Evolutionary conservation across 345 rosid species (phyloP), one percentile per base, ranked within the genome.

Genomic region (Salix koriyanagi): DNA sequence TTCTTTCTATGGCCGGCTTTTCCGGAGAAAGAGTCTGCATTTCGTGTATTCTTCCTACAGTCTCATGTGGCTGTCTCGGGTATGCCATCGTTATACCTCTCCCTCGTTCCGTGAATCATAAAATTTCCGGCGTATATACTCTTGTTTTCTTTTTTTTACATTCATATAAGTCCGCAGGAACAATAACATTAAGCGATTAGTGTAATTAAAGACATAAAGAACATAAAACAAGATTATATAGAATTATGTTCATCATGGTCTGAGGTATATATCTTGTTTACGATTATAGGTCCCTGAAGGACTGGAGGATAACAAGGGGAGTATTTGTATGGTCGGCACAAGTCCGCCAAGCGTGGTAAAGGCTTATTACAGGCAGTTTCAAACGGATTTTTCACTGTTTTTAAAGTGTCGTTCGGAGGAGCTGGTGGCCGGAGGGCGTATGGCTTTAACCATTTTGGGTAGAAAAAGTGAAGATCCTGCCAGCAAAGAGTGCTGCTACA

Each of bases 11-110:
- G 25, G 25, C 25, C 25, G 25, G 25, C 25, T 25, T 25, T 25
- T 25, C 25, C 25, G 25, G 25, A 25, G 25, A 25, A 25, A 25
- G 25, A 25, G 25, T 25, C 25, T 25, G 25, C 25, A 25, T 25
- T 25, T 25, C 25, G 25, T 25, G 25, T 25, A 25, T 25, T 25
- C 25, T 25, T 25, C 25, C 25, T 25, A 85, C 39, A 79, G 88
- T 64, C 85, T 89, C 70, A 75, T 65, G 16, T 90, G 93, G 93
- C 83, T 88, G 6, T 88, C 91, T 44, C 81, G 80, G 87, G 90
- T 65, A 0, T 2, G 14, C 1, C 36, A 8, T 19, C 7, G n/a
- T 15, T 3, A 1, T 8, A 19, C 36, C 25, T 25, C 4, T 56
- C 3, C 12, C 11, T 28, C 16, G 2, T 34, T 12, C 21, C 34